Percentiles rank a stretch among this genome's conserved stretches.
phyloP scores from a whole-genome alignment of 345 rosid species.

The Citrus sp. region DNA sequence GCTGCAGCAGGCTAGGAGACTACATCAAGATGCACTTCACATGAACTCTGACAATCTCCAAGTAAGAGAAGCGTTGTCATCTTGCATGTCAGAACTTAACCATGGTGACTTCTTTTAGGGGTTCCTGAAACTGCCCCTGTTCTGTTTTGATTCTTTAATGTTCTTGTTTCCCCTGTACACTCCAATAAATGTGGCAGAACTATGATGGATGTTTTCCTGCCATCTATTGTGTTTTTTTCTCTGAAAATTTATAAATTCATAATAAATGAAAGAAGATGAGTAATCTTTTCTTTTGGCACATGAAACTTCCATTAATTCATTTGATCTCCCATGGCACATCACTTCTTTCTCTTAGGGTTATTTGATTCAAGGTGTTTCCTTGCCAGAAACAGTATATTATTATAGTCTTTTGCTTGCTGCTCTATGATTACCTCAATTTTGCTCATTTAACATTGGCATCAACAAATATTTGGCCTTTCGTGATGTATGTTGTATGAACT shows the following conservation, averaged over 20 bases:
- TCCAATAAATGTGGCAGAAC: background rate
- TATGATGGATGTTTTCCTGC: background rate
- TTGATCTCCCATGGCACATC: background rate
- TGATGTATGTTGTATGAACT: background rate
- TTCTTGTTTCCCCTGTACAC: background rate
- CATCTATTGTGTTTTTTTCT: background rate
- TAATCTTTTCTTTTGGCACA: background rate
- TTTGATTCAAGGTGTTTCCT: background rate
- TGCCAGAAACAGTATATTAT: background rate
- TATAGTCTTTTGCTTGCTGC: background rate
- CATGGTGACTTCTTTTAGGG: slow-evolving; percentile 19
- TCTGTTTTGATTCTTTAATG: background rate
- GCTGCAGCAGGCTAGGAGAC: slow-evolving; percentile 54
- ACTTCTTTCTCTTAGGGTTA: background rate
- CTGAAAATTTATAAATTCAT: background rate
- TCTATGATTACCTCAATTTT: background rate
- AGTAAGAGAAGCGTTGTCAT: slow-evolving; percentile 49
- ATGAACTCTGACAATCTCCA: slow-evolving; percentile 53
- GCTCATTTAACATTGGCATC: no score
- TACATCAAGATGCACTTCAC: slow-evolving; percentile 64
- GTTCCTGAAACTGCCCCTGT: background rate
- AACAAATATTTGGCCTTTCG: background rate
- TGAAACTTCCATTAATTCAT: background rate
- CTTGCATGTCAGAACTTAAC: slow-evolving; percentile 54
- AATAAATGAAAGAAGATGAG: background rate